Evolutionary conservation across 1,284 basidiomycete genomes (phyloP), one percentile per base, ranked within the genome.

Genomic region (Polyporus tsugae): DNA sequence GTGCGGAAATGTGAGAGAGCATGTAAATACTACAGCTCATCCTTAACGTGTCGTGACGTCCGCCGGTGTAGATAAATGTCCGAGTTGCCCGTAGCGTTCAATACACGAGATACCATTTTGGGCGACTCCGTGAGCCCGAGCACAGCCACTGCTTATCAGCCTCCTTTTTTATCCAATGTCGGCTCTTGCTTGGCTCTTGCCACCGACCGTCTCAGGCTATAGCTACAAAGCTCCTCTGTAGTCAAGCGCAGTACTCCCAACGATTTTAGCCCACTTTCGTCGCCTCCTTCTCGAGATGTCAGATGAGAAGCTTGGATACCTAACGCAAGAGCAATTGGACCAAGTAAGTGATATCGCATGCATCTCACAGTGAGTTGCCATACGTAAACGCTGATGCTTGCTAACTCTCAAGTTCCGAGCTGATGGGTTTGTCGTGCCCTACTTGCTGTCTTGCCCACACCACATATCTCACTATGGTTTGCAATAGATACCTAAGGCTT

Each of bases 401-500:
- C 17, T 7, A 4, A 13, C n/a, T 19, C 29, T 6, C 36, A 58
- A 88, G 86, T 88, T 88, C 76, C 76, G 85, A 74, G 76, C 78
- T 68, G 80, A 87, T 72, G 87, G 87, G 87, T 86, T 67, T 67
- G 82, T 64, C 19, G 9, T 15, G 25, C n/a, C 36, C 41, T 9
- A 6, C 17, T 41, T 19, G 13, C 17, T 41, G 1, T n/a, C 25
- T 33, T 60, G 39, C 2, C 2, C 7, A 6, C n/a, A 15, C 53
- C 36, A n/a, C 17, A 55, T 33, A 22, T 44, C 25, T 52, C 22
- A 52, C 22, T 22, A 25, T 39, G 10, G 53, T 42, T 60, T 62
- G 22, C 3, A 25, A 60, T 71, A 94, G 96, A 58, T 98, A 97
- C 77, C 86, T 97, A 35, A 81, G 94, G 65, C 78, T 99, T 33